Conservation (phyloP, 805 yeast species). For the Kluyveromyces wickerhamii region DNA sequence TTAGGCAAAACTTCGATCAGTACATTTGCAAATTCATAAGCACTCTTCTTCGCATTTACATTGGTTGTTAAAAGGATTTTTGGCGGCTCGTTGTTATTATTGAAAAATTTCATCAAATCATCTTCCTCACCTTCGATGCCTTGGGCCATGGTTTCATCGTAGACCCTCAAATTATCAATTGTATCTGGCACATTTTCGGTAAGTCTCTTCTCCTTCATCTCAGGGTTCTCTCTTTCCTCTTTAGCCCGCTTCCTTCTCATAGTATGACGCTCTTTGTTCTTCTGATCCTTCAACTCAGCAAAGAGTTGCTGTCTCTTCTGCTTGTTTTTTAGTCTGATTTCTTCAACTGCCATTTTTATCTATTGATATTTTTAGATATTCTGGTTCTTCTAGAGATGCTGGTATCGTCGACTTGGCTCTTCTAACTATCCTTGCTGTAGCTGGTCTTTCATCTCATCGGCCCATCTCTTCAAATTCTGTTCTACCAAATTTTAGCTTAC, state of each 20-base stretch:
- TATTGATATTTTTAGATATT: too few species aligned
- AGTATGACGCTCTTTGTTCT: conserved; percentile 69
- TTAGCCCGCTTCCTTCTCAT: conserved; percentile 76
- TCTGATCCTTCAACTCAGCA: conserved; percentile 64
- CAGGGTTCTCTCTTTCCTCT: conserved; percentile 79
- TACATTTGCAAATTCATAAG: conserved; percentile 84
- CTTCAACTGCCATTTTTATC: conserved; percentile 36
- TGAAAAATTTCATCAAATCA: conserved; percentile 31
- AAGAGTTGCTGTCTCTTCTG: conserved; percentile 70
- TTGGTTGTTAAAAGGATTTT: conserved; percentile 87
- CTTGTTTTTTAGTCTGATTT: conserved; percentile 59
- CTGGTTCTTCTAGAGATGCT: too few species aligned
- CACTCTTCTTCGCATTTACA: conserved; percentile 75
- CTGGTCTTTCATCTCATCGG: too few species aligned
- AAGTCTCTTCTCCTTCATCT: conserved; percentile 69
- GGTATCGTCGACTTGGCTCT: too few species aligned
- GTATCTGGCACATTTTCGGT: conserved; percentile 73
- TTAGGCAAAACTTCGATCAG: conserved; percentile 80
- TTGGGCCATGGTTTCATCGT: conserved; percentile 67
- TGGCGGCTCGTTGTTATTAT: conserved; percentile 66
- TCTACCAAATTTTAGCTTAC: too few species aligned
- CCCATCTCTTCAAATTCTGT: too few species aligned
- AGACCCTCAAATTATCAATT: conserved; percentile 75
- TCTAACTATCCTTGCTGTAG: too few species aligned
- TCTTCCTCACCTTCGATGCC: conserved; percentile 35